Evolutionary conservation across 768 basidiomycete genomes (phyloP).

Genomic region (Naganishia onofrii): DNA sequence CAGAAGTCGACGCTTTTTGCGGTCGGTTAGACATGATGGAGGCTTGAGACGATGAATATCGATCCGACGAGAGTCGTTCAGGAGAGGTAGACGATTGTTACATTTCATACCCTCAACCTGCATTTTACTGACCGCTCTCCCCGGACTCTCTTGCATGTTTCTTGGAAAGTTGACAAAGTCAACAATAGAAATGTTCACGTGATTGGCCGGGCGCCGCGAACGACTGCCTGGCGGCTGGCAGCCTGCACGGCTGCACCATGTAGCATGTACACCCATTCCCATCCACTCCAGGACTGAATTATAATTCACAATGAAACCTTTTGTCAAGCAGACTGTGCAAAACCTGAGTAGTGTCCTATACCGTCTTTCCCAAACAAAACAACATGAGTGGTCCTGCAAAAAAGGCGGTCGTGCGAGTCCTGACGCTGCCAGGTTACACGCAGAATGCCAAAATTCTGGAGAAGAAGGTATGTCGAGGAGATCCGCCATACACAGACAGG

Average conservation of each 20-base stretch:
- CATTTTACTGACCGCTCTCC: not conserved
- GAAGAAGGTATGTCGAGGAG: constrained; percentile 37
- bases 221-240: no score
- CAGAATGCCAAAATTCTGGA: constrained; percentile 48
- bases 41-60: not conserved
- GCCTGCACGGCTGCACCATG: not conserved
- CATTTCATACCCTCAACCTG: not conserved
- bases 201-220: constrained; percentile 12
- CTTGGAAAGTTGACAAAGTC: constrained; percentile 16
- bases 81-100: not conserved
- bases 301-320: no score
- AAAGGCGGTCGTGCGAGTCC: constrained; percentile 32
- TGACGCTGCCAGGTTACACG: constrained; percentile 49
- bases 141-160: not conserved
- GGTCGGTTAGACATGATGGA: not conserved
- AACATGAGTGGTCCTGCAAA: constrained; percentile 16
- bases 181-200: constrained; percentile 23
- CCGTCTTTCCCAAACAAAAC: not conserved
- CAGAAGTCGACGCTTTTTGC: constrained; percentile 9
- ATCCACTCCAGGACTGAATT: not conserved
- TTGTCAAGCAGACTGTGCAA: not conserved
- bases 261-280: not conserved
- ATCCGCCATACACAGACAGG: not conserved
- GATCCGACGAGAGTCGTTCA: not conserved
- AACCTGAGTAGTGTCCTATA: no score